phyloP scores from a whole-genome alignment of 2,329 filamentous ascomycete species.

The Neurospora crassa region DNA sequence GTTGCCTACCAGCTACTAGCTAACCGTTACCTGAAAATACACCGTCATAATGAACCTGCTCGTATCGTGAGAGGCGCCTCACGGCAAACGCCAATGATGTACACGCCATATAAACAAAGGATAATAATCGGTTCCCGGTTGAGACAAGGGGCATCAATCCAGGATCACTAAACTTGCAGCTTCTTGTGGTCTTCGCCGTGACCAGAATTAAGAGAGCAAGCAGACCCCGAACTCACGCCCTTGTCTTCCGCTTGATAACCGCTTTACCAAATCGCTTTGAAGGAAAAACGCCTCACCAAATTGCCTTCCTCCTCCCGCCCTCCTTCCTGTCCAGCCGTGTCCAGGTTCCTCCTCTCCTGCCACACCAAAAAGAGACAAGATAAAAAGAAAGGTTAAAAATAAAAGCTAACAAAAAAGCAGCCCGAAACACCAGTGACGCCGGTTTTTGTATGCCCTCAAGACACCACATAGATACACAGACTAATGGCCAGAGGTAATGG shows the following conservation, averaged over 20 bases:
- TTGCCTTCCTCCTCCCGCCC: neutral
- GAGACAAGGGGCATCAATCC: neutral
- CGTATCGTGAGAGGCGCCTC: neutral
- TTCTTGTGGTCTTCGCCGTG: neutral
- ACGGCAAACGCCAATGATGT: neutral
- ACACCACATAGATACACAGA: neutral
- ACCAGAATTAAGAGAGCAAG: neutral
- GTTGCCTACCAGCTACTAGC: neutral
- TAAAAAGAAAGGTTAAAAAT: neutral
- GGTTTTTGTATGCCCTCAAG: conserved; percentile 35
- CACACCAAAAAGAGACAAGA: neutral
- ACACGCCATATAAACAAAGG: neutral
- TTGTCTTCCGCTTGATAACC: neutral
- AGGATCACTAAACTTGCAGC: neutral
- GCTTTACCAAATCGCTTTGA: neutral
- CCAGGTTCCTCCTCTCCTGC: neutral
- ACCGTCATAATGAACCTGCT: neutral
- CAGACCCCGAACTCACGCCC: neutral
- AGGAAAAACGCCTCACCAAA: neutral
- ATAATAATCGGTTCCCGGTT: neutral
- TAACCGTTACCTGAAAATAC: neutral
- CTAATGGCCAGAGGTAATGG: neutral
- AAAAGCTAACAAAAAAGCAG: conserved; percentile 15
- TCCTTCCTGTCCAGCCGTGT: neutral
- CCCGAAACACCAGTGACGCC: conserved; percentile 25